phyloP scores from a whole-genome alignment of 2,329 filamentous ascomycete species.

The Talaromyces rugulosus region DNA sequence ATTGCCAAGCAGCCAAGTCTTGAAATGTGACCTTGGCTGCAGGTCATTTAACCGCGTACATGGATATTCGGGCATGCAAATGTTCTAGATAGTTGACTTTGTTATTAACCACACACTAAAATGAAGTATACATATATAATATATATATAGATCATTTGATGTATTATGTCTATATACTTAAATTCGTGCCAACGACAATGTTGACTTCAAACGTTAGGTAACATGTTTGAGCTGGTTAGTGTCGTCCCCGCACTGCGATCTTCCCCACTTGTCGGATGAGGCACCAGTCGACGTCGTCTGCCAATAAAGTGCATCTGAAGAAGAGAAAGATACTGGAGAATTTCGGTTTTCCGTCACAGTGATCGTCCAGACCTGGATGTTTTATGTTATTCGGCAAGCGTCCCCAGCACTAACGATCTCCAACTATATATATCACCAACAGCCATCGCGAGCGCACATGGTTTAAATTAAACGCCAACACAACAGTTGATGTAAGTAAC shows the following conservation, averaged over 20 bases:
- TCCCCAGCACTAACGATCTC: background rate
- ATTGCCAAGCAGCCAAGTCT: background rate
- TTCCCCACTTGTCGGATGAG: too few relatives aligned
- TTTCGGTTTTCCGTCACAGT: background rate
- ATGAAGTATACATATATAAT: background rate
- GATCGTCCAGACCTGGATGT: background rate
- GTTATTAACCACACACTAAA: background rate
- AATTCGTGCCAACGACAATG: too few relatives aligned
- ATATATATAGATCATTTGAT: too few relatives aligned
- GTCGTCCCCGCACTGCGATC: too few relatives aligned
- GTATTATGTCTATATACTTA: too few relatives aligned
- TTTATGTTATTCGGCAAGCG: background rate
- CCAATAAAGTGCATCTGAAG: too few relatives aligned
- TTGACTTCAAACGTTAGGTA: too few relatives aligned
- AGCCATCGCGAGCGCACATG: background rate
- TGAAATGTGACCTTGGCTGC: background rate
- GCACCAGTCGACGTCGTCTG: too few relatives aligned
- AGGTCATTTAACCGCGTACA: background rate
- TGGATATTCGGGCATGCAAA: background rate
- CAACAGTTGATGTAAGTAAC: background rate
- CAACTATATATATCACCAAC: too few relatives aligned
- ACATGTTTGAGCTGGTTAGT: too few relatives aligned
- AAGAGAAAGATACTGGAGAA: background rate
- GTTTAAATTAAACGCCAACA: background rate
- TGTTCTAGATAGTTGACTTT: background rate